Conservation (phyloP, 192 early-diverging fungal species). For the Funneliformis mosseae region DNA sequence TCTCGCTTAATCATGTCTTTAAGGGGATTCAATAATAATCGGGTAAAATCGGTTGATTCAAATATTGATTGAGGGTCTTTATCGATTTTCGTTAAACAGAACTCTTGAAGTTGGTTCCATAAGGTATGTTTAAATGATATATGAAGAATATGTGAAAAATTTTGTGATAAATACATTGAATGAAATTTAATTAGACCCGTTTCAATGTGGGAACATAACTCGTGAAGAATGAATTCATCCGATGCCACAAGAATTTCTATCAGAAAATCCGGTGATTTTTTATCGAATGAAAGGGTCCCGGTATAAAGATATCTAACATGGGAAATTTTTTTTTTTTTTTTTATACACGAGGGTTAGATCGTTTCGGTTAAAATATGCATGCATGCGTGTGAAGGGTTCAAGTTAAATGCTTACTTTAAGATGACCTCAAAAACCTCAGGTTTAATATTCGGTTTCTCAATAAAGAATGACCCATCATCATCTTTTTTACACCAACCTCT, state of each 20-base stretch:
- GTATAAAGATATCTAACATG: background rate
- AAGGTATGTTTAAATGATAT: background rate
- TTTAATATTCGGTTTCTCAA: slow-evolving; percentile 11
- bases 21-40: background rate
- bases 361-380: too few species aligned
- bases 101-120: background rate
- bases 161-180: background rate
- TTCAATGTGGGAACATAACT: background rate
- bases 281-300: background rate
- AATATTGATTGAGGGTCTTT: background rate
- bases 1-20: background rate
- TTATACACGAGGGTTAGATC: background rate
- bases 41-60: background rate
- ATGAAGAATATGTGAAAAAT: background rate
- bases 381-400: background rate
- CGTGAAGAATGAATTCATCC: background rate
- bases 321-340: too few species aligned
- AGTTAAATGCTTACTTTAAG: background rate
- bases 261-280: background rate
- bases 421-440: slow-evolving; percentile 10
- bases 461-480: background rate
- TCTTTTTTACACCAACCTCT: background rate
- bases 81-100: background rate
- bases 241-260: background rate
- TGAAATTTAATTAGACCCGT: background rate